Percentiles rank a stretch among this genome's conserved stretches.
Conservation (phyloP, 2,329 filamentous ascomycete genomes). For the Colletotrichum coccodes region DNA sequence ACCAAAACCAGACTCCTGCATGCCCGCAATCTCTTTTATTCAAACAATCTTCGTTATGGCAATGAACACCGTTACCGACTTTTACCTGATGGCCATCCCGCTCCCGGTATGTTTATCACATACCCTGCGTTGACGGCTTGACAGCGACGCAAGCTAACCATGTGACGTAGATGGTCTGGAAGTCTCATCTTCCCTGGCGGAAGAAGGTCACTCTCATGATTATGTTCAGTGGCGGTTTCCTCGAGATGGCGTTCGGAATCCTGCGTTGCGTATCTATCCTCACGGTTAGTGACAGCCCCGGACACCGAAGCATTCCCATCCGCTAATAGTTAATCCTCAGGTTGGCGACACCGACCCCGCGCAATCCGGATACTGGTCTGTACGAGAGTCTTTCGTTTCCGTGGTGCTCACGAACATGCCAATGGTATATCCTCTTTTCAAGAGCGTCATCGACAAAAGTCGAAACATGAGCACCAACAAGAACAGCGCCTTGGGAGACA, state of each 20-base stretch:
- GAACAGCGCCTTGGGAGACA: neutral
- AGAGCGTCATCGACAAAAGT: slow-evolving; percentile 36
- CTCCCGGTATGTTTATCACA: neutral
- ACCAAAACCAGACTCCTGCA: neutral
- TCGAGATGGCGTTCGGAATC: slow-evolving; percentile 27
- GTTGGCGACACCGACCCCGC: slow-evolving; percentile 42
- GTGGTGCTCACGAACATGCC: slow-evolving; percentile 51
- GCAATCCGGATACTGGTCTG: slow-evolving; percentile 49
- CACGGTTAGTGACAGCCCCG: neutral
- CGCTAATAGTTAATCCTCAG: slow-evolving; percentile 30
- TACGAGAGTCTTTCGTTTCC: slow-evolving; percentile 52
- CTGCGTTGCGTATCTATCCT: slow-evolving; percentile 26
- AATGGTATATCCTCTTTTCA: slow-evolving; percentile 49
- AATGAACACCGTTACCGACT: slow-evolving; percentile 23
- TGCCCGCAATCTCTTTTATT: slow-evolving; percentile 12
- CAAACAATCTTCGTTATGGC: slow-evolving; percentile 27
- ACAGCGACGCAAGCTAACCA: no score
- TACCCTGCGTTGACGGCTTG: neutral
- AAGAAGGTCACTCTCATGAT: slow-evolving; percentile 22
- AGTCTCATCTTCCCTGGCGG: slow-evolving; percentile 16
- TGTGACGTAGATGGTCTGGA: slow-evolving; percentile 18
- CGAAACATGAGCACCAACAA: slow-evolving; percentile 26
- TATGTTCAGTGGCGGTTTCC: slow-evolving; percentile 30
- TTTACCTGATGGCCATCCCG: slow-evolving; percentile 22
- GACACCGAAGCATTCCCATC: no score